Percentiles rank a stretch among this genome's conserved stretches.
Evolutionary conservation across 371 early-diverging fungal species (phyloP).

Genomic region (Mucor lusitanicus): DNA sequence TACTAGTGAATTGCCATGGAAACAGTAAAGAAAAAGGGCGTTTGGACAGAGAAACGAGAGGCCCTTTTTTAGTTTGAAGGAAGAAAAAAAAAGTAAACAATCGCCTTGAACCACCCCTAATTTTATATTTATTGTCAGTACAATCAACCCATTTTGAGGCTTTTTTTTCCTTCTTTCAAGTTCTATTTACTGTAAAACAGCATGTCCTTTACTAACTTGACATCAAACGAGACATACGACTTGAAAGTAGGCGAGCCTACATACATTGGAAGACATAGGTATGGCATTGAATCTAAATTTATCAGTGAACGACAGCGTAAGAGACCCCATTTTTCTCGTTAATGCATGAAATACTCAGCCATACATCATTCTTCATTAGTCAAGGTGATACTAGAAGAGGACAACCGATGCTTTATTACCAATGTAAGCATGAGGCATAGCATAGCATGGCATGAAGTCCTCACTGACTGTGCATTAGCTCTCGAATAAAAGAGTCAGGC

Average conservation of each 20-base stretch:
- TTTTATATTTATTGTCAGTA: not conserved
- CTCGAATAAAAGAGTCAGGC: not conserved
- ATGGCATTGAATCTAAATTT: slow-evolving; percentile 3
- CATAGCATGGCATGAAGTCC: not conserved
- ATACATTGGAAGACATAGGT: slow-evolving; percentile 8
- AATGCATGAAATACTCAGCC: not conserved
- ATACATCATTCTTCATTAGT: not conserved
- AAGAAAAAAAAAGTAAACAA: not conserved
- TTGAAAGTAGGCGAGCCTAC: not conserved
- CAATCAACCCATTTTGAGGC: not conserved
- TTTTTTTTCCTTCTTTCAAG: not conserved
- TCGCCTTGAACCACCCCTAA: not conserved
- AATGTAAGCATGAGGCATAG: not conserved
- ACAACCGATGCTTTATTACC: slow-evolving; percentile 12
- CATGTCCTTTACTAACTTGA: slow-evolving; percentile 12
- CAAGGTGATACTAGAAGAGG: not conserved
- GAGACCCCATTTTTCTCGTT: not conserved
- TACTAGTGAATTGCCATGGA: not conserved
- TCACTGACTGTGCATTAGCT: not conserved
- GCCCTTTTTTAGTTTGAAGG: not conserved
- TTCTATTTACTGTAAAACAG: not conserved
- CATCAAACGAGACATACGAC: not conserved
- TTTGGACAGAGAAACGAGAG: not conserved
- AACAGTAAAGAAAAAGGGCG: not conserved
- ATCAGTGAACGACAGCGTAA: slow-evolving; percentile 12